phyloP scores from a whole-genome alignment of 1,139 yeast genomes.

The Groenewaldozyma auringiensis region DNA sequence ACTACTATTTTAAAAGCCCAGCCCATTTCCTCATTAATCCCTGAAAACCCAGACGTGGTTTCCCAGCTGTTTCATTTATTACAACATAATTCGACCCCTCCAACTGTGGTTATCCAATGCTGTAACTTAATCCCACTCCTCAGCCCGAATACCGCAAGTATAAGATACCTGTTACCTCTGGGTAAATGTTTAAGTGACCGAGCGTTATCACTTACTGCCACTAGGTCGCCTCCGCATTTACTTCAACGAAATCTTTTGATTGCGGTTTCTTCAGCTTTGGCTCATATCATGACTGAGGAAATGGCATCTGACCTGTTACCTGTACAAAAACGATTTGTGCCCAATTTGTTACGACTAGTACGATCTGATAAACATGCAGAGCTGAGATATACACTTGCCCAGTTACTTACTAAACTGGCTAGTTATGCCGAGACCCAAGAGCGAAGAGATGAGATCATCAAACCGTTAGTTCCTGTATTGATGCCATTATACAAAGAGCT shows the following conservation, averaged over 20 bases:
- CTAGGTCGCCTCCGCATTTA: conserved; percentile 16
- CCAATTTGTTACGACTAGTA: not conserved
- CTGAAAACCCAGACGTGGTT: conserved; percentile 20
- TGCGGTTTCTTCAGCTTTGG: conserved; percentile 25
- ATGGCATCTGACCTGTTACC: conserved; percentile 14
- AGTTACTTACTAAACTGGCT: conserved; percentile 27
- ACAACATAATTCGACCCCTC: conserved; percentile 13
- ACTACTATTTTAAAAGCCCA: conserved; percentile 20
- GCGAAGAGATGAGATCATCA: conserved; percentile 21
- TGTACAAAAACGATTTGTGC: not conserved
- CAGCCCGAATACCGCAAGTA: conserved; percentile 15
- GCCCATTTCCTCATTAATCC: conserved; percentile 19
- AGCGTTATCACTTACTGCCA: conserved; percentile 12
- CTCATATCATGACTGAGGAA: conserved; percentile 19
- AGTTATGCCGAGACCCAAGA: conserved; percentile 17
- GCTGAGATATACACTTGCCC: conserved; percentile 28
- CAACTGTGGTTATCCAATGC: conserved; percentile 17
- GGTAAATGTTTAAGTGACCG: not conserved
- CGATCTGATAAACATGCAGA: conserved; percentile 6
- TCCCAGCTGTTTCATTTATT: conserved; percentile 17
- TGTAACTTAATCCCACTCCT: conserved; percentile 24
- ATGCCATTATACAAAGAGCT: conserved; percentile 26
- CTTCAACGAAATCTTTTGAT: conserved; percentile 18
- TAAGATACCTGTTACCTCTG: conserved; percentile 9
- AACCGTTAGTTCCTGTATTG: conserved; percentile 30